Percentiles rank a stretch among this genome's conserved stretches.
phyloP scores from a whole-genome alignment of 352 stramenopile genomes.

The Ophiocytium majus region DNA sequence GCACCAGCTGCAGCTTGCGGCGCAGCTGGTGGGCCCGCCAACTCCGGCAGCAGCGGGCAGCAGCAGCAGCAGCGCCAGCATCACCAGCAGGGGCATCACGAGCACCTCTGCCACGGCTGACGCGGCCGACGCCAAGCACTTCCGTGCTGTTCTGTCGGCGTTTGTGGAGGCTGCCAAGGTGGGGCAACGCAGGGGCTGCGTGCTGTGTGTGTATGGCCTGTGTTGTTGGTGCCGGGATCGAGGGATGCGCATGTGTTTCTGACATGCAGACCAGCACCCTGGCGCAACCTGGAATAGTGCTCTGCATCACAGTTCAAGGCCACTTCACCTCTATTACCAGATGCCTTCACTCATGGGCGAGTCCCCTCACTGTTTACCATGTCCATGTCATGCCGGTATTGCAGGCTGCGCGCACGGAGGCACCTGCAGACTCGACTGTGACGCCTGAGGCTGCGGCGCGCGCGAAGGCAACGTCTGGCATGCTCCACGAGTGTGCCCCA shows the following conservation, averaged over 20 bases:
- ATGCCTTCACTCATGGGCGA: background rate
- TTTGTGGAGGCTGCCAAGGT: background rate
- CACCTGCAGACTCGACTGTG: background rate
- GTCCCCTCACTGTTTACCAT: background rate
- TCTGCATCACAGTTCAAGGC: too few species aligned
- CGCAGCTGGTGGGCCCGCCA: background rate
- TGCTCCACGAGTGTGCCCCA: conserved; percentile 40
- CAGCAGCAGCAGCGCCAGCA: too few species aligned
- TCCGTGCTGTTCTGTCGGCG: background rate
- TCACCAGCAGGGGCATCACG: too few species aligned
- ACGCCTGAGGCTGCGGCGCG: background rate
- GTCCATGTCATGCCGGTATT: background rate
- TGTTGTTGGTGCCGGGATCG: background rate
- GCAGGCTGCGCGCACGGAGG: background rate
- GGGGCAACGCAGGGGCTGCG: background rate
- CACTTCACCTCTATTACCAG: background rate
- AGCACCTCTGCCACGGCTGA: background rate
- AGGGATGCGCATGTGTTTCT: too few species aligned
- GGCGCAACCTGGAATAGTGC: too few species aligned
- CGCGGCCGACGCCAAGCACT: background rate
- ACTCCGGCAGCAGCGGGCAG: too few species aligned
- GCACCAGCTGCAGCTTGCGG: conserved; percentile 46
- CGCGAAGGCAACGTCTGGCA: background rate
- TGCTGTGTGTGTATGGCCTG: background rate
- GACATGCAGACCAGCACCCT: too few species aligned